Conservation (phyloP, 1,284 basidiomycete species). For the Sanghuangporus baumii region DNA sequence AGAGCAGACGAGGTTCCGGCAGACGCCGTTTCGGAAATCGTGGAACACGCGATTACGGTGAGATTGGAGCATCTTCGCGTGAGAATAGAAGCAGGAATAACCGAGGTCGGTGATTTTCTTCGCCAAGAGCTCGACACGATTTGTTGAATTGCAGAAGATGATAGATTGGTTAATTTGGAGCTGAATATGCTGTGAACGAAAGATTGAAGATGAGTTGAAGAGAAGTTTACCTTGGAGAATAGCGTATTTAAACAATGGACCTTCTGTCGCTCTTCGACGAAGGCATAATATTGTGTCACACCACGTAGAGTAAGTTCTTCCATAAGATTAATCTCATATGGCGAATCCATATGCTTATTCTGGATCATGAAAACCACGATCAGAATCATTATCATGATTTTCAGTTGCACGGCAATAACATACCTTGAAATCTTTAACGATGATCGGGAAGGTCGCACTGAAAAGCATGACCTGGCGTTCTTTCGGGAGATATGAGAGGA, state of each 20-base stretch:
- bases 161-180: constrained; percentile 99
- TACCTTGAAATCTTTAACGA: constrained; percentile 98
- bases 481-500: constrained; percentile 80
- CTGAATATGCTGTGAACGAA: constrained; percentile 35
- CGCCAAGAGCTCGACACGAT: constrained; percentile 97
- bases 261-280: constrained; percentile 98
- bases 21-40: constrained; percentile 97
- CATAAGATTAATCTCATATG: constrained; percentile 99
- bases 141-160: constrained; percentile 99
- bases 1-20: constrained; percentile 95
- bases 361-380: constrained; percentile 28
- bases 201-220: constrained; percentile 2
- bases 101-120: constrained; percentile 99
- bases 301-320: constrained; percentile 97
- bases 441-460: constrained; percentile 98
- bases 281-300: constrained; percentile 99
- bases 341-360: constrained; percentile 97
- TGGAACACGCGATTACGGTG: constrained; percentile 99
- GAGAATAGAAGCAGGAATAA: constrained; percentile 99
- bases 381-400: constrained; percentile 7
- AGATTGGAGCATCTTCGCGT: constrained; percentile 98
- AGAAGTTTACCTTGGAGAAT: constrained; percentile 76
- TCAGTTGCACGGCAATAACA: constrained; percentile 18
- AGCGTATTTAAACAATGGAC: constrained; percentile 98
- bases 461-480: constrained; percentile 98